Percentiles rank a stretch among this genome's conserved stretches.
phyloP scores from a whole-genome alignment of 169 alveolate species.

The Eimeria acervulina region DNA sequence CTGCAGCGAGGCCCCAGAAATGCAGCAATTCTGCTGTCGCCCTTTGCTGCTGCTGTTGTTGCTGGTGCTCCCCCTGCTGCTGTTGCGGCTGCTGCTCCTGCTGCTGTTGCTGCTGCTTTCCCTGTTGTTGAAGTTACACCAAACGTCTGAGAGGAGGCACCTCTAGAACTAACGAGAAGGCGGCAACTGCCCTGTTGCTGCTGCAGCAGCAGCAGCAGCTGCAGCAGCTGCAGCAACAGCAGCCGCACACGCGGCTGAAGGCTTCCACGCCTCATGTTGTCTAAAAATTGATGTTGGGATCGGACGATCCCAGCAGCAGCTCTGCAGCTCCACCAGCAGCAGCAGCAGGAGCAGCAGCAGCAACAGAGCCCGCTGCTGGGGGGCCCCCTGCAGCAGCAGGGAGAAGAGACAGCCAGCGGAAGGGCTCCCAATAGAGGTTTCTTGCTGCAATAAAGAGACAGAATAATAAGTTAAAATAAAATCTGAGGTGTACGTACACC shows the following conservation, averaged over 20 bases:
- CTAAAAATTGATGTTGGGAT: neutral
- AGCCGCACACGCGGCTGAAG: slow-evolving; percentile 25
- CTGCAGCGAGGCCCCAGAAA: neutral
- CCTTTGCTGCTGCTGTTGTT: neutral
- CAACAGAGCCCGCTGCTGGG: slow-evolving; percentile 37
- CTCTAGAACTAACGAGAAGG: neutral
- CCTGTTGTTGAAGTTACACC: neutral
- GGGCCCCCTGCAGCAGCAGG: slow-evolving; percentile 23
- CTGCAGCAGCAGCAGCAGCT: slow-evolving; percentile 56
- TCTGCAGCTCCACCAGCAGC: slow-evolving; percentile 32
- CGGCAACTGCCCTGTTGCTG: slow-evolving; percentile 28
- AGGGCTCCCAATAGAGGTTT: neutral
- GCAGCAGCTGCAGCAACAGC: slow-evolving; percentile 56
- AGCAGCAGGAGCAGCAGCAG: slow-evolving; percentile 54
- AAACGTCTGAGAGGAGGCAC: neutral
- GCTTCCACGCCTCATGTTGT: slow-evolving; percentile 39
- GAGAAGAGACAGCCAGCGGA: neutral
- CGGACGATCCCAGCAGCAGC: slow-evolving; percentile 49
- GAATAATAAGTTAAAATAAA: neutral
- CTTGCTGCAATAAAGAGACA: neutral
- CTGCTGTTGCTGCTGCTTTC: neutral
- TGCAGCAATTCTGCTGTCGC: neutral
- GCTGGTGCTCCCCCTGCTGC: slow-evolving; percentile 7
- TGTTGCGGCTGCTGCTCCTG: neutral
- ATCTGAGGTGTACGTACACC: slow-evolving; percentile 40